Evolutionary conservation across 1,284 basidiomycete species (phyloP).

Genomic region (Coriolopsis trogii): DNA sequence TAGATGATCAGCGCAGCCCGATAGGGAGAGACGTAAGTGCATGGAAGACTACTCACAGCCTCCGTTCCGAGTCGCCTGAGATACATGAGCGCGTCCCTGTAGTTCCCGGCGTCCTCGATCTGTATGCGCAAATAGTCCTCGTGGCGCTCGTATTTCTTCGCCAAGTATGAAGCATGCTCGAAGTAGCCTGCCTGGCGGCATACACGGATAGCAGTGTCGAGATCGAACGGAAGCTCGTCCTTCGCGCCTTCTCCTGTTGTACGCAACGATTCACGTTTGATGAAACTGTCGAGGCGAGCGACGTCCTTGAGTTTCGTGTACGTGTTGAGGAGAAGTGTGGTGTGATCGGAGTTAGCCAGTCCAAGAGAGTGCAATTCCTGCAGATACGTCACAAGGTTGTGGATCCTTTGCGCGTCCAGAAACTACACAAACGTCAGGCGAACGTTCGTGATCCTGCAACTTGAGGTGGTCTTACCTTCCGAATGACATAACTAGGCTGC

Average conservation of each 20-base stretch:
- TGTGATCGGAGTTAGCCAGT: conserved; percentile 95
- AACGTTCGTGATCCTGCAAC: not conserved
- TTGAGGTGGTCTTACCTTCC: conserved; percentile 67
- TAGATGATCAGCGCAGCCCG: not conserved
- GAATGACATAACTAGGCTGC: conserved; percentile 94
- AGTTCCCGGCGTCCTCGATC: conserved; percentile 90
- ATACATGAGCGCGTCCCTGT: conserved; percentile 82
- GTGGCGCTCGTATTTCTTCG: conserved; percentile 88
- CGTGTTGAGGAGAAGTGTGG: conserved; percentile 92
- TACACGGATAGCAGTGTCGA: conserved; percentile 96
- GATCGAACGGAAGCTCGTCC: conserved; percentile 88
- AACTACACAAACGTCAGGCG: conserved; percentile 64
- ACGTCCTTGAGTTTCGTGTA: conserved; percentile 98
- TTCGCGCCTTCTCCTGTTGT: conserved; percentile 37
- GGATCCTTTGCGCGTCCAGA: conserved; percentile 94
- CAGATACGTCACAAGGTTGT: conserved; percentile 93
- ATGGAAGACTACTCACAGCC: conserved; percentile 56
- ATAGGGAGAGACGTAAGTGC: not conserved
- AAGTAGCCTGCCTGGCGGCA: conserved; percentile 97
- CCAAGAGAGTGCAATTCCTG: conserved; percentile 92
- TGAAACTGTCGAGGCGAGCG: conserved; percentile 86
- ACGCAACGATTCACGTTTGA: conserved; percentile 77
- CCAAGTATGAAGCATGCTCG: conserved; percentile 93
- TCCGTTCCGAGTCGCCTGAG: conserved; percentile 77
- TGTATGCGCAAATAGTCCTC: conserved; percentile 95